A percentile compares a stretch with the other conserved stretches of the same genome.
phyloP scores from a whole-genome alignment of 441 rosid species.

The Monsonia emarginata region DNA sequence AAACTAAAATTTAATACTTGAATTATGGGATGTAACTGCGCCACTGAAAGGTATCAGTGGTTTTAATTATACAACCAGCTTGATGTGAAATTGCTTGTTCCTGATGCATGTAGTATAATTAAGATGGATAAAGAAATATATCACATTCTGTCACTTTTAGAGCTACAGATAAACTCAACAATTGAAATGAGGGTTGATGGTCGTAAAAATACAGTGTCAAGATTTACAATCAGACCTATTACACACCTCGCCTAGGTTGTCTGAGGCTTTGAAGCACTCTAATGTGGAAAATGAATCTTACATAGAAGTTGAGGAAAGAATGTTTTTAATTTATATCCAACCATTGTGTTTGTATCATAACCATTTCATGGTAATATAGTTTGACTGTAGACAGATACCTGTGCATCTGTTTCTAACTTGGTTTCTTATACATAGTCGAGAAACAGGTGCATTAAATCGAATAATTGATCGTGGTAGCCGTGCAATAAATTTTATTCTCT shows the following conservation, averaged over 20 bases:
- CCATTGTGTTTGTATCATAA: neutral
- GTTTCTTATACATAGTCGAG: constrained; percentile 50
- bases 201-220: neutral
- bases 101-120: neutral
- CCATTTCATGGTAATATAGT: neutral
- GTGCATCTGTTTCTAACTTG: constrained; percentile 18
- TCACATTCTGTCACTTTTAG: neutral
- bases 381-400: neutral
- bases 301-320: neutral
- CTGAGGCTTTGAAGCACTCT: neutral
- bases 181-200: neutral
- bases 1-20: neutral
- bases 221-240: neutral
- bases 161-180: neutral
- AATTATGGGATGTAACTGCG: neutral
- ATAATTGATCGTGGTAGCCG: constrained; percentile 88
- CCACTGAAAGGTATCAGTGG: neutral
- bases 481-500: constrained; percentile 75
- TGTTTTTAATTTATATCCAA: neutral
- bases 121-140: neutral
- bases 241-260: neutral
- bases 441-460: constrained; percentile 81
- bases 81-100: neutral
- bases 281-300: neutral
- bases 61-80: neutral